These are phyloP conservation scores for Sporodiniella umbellata DNA, from an alignment of 371 early-diverging fungal species.

Conservation along the genomic window DNA sequence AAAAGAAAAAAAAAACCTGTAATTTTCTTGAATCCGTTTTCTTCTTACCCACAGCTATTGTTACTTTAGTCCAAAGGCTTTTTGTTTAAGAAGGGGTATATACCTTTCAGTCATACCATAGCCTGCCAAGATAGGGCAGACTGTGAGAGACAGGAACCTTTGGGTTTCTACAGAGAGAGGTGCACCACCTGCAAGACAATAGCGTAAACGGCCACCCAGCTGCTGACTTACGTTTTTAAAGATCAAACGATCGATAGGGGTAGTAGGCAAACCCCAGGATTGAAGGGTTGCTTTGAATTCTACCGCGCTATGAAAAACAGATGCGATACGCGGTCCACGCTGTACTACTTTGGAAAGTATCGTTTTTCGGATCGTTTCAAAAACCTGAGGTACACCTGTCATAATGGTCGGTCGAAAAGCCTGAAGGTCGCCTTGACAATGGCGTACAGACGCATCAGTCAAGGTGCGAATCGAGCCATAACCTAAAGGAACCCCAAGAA, in stretches of 20 bases:
- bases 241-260: slow-evolving; percentile 75
- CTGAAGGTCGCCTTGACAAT: slow-evolving; percentile 92
- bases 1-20: not conserved
- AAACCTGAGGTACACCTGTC: slow-evolving; percentile 93
- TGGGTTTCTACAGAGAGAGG: slow-evolving; percentile 86
- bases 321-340: slow-evolving; percentile 61
- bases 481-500: slow-evolving; percentile 80
- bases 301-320: slow-evolving; percentile 74
- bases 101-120: slow-evolving; percentile 74
- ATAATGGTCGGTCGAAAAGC: slow-evolving; percentile 91
- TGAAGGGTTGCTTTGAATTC: slow-evolving; percentile 67
- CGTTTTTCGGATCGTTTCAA: slow-evolving; percentile 91
- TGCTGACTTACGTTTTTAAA: slow-evolving; percentile 88
- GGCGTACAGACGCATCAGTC: slow-evolving; percentile 86
- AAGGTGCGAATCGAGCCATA: slow-evolving; percentile 88
- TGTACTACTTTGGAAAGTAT: slow-evolving; percentile 70
- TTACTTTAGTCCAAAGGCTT: not conserved
- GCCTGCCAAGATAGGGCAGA: slow-evolving; percentile 89
- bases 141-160: slow-evolving; percentile 77
- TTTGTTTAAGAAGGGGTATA: too few species aligned
- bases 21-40: not conserved
- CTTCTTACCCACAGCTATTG: slow-evolving; percentile 20
- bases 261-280: slow-evolving; percentile 58
- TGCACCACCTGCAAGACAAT: slow-evolving; percentile 95
- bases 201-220: slow-evolving; percentile 89